These are phyloP conservation scores for Lactarius hengduanensis DNA, from an alignment of 768 basidiomycete genomes.

Conservation along the genomic window DNA sequence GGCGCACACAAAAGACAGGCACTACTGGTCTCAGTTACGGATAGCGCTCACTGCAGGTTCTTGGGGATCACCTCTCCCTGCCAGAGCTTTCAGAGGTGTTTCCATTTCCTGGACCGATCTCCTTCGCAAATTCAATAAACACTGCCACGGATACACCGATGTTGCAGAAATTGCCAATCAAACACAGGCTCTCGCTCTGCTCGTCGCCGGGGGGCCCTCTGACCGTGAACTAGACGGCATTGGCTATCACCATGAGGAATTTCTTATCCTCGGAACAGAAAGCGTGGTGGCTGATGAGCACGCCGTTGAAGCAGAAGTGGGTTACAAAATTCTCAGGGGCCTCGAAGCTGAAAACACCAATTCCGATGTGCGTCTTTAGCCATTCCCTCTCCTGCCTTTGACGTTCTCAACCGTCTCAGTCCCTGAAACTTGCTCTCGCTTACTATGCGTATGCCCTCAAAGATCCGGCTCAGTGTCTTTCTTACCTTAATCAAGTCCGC, in stretches of 20 bases:
- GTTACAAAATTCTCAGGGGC: conserved; percentile 20
- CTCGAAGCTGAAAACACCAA: conserved; percentile 24
- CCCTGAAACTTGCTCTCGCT: conserved; percentile 64
- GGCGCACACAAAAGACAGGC: conserved; percentile 59
- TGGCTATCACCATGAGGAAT: conserved; percentile 45
- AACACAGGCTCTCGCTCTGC: conserved; percentile 60
- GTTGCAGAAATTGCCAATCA: conserved; percentile 65
- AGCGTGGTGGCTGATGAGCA: conserved; percentile 15
- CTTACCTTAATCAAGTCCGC: conserved; percentile 54
- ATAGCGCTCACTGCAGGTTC: conserved; percentile 67
- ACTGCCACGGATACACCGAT: conserved; percentile 60
- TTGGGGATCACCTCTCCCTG: conserved; percentile 64
- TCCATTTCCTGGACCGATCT: conserved; percentile 73
- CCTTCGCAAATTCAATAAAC: conserved; percentile 84
- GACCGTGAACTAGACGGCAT: conserved; percentile 53
- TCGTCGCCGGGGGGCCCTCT: conserved; percentile 42
- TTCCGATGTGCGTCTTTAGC: conserved; percentile 47
- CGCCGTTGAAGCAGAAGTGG: conserved; percentile 19
- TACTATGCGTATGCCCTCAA: conserved; percentile 81
- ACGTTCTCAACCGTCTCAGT: conserved; percentile 42
- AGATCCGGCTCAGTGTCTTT: conserved; percentile 60
- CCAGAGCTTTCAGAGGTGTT: conserved; percentile 53
- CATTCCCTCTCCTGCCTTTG: conserved; percentile 17
- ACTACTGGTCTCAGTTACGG: conserved; percentile 79
- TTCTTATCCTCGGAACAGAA: conserved; percentile 20